Conservation (phyloP, 352 stramenopile genomes). For the Phytophthora pini region DNA sequence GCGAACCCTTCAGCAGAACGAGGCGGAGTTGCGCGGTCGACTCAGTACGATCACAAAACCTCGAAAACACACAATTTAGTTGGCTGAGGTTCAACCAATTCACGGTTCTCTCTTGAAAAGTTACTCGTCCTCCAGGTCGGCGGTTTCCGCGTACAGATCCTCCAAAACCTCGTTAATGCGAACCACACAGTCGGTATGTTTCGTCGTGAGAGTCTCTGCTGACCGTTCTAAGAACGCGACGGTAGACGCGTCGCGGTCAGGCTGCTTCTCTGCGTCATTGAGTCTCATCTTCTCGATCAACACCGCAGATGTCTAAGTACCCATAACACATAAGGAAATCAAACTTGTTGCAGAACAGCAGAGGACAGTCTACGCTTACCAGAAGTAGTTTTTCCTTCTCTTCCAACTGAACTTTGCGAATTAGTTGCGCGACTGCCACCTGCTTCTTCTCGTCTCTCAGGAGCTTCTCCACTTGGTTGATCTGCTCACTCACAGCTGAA, state of each 20-base stretch:
- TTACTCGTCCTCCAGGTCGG: slow-evolving; percentile 51
- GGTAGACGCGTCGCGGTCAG: slow-evolving; percentile 54
- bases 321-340: slow-evolving; percentile 3
- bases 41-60: slow-evolving; percentile 55
- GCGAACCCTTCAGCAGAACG: slow-evolving; percentile 46
- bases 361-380: slow-evolving; percentile 26
- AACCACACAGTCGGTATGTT: slow-evolving; percentile 71
- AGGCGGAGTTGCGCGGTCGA: slow-evolving; percentile 60
- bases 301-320: slow-evolving; percentile 69
- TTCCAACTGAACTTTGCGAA: slow-evolving; percentile 79
- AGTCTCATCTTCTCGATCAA: slow-evolving; percentile 86
- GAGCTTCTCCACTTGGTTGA: slow-evolving; percentile 77
- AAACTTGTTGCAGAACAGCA: not conserved
- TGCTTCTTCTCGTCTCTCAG: slow-evolving; percentile 41
- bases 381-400: slow-evolving; percentile 88
- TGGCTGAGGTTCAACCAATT: too few species aligned
- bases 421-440: slow-evolving; percentile 49
- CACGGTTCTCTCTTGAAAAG: not conserved
- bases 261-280: slow-evolving; percentile 39
- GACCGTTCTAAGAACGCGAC: slow-evolving; percentile 71
- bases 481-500: slow-evolving; percentile 63
- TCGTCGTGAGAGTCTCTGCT: slow-evolving; percentile 51
- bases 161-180: slow-evolving; percentile 85
- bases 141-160: slow-evolving; percentile 62
- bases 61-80: slow-evolving; percentile 24